A percentile compares a stretch with the other conserved stretches of the same genome.
Conservation (phyloP, 805 yeast species). For the Spathaspora arborariae region DNA sequence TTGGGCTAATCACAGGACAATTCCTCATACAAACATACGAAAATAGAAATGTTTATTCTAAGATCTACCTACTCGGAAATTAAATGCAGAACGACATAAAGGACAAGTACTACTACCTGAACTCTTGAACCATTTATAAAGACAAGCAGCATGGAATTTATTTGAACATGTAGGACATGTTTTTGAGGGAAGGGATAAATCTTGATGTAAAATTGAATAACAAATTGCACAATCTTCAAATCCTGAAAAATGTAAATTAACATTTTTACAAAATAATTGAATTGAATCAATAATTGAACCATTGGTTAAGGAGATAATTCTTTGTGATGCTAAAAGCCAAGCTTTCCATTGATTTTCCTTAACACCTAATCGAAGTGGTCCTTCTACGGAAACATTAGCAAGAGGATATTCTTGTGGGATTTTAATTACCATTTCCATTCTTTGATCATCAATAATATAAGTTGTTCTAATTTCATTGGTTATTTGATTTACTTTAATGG, state of each 20-base stretch:
- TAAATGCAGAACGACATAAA: conserved; percentile 72
- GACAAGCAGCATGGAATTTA: conserved; percentile 92
- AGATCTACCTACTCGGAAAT: conserved; percentile 28
- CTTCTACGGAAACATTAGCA: conserved; percentile 67
- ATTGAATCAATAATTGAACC: conserved; percentile 69
- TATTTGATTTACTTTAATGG: conserved; percentile 57
- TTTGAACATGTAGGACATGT: conserved; percentile 87
- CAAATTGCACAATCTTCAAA: conserved; percentile 98
- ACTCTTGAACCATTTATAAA: conserved; percentile 96
- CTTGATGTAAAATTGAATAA: conserved; percentile 86
- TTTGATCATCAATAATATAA: conserved; percentile 83
- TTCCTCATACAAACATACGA: not conserved
- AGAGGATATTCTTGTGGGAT: conserved; percentile 80
- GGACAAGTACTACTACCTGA: conserved; percentile 94
- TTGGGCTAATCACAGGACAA: conserved; percentile 24
- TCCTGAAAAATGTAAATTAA: conserved; percentile 82
- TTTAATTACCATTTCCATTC: conserved; percentile 70
- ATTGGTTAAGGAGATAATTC: conserved; percentile 70
- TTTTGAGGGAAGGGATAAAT: conserved; percentile 85
- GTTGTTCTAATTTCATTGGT: conserved; percentile 67
- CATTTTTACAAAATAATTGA: conserved; percentile 67
- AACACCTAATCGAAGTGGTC: conserved; percentile 79
- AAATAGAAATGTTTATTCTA: not conserved
- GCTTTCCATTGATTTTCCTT: conserved; percentile 92
- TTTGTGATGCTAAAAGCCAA: conserved; percentile 89